Percentiles rank a stretch among this genome's conserved stretches.
Conservation (phyloP, 768 basidiomycete genomes). For the Boletus reticuloceps region DNA sequence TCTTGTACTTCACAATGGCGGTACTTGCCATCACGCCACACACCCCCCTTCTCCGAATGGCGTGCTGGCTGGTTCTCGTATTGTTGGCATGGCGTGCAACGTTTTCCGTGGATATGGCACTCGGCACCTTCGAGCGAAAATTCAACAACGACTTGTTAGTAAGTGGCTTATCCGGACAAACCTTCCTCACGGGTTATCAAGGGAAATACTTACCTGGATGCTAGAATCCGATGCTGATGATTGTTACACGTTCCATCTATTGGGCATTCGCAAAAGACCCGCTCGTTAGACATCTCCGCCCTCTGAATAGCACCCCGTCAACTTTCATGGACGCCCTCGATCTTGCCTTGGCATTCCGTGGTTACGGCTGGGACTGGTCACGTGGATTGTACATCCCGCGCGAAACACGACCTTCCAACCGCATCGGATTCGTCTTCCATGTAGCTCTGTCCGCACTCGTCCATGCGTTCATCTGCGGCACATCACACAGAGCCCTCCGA, state of each 20-base stretch:
- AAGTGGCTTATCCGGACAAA: not conserved
- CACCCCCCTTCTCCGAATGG: not conserved
- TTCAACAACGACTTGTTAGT: not conserved
- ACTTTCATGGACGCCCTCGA: not conserved
- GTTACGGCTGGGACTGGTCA: not conserved
- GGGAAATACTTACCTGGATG: not conserved
- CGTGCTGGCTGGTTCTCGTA: not conserved
- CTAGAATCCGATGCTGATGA: not conserved
- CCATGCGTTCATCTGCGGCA: not conserved
- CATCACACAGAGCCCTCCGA: not conserved
- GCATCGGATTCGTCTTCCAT: not conserved
- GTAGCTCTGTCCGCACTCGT: not conserved
- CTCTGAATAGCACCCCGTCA: not conserved
- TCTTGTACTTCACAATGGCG: not conserved
- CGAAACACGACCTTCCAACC: not conserved
- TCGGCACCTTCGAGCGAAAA: not conserved
- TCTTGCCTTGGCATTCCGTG: not conserved
- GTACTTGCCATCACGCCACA: not conserved
- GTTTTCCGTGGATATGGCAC: not conserved
- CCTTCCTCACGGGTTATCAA: not conserved
- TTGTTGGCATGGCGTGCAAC: not conserved
- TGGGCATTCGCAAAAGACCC: not conserved
- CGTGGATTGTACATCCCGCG: not conserved
- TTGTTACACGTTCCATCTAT: not conserved
- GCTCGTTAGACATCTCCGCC: not conserved